phyloP scores from a whole-genome alignment of 2,329 filamentous ascomycete genomes.

The Diplocarpon mali region DNA sequence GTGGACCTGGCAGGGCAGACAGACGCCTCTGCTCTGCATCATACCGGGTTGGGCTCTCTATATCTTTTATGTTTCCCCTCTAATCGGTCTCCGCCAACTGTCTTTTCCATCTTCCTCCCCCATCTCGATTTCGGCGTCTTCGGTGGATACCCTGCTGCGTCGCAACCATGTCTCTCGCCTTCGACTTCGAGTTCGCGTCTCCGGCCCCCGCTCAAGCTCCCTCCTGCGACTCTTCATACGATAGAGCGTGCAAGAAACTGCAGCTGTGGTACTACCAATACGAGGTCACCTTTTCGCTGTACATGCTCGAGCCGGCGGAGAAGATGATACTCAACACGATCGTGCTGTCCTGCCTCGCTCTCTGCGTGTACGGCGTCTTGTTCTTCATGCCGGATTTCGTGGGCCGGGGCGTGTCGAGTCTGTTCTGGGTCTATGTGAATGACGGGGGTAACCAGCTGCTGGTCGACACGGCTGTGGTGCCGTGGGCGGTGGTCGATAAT shows the following conservation, averaged over 20 bases:
- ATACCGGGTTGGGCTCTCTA: no score
- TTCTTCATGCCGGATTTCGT: constrained; percentile 3
- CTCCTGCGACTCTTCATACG: no score
- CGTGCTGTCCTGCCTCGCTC: constrained; percentile 20
- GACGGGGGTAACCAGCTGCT: constrained; percentile 1
- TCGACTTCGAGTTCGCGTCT: no score
- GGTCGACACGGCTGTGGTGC: background rate
- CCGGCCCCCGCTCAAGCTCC: no score
- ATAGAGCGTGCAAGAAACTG: background rate
- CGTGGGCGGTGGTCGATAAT: background rate
- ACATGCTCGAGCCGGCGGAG: constrained; percentile 33
- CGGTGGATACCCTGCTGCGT: no score
- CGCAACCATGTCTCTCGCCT: no score
- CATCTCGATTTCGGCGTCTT: no score
- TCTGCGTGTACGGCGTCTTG: constrained; percentile 5
- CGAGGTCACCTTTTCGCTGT: constrained; percentile 34
- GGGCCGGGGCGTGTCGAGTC: background rate
- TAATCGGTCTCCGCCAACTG: no score
- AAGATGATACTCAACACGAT: constrained; percentile 33
- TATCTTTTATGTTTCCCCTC: no score
- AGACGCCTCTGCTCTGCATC: no score
- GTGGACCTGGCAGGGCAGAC: no score
- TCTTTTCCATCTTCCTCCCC: no score
- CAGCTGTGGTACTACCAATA: constrained; percentile 29
- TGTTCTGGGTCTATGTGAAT: constrained; percentile 6